Evolutionary conservation across 345 rosid genomes (phyloP).

Genomic region (Eucalyptus rudis): DNA sequence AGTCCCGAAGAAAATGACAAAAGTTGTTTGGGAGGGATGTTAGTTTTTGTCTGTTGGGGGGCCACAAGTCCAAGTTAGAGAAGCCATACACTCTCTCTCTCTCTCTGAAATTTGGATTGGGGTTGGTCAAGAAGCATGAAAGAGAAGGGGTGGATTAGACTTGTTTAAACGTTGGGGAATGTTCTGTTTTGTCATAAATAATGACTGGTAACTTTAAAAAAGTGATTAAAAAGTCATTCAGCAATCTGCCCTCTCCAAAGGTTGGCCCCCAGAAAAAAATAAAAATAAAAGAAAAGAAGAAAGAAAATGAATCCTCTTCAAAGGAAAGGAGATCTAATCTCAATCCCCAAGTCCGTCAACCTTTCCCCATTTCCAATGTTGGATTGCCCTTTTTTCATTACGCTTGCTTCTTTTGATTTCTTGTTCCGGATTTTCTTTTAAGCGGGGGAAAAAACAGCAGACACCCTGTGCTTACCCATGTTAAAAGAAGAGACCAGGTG

Average conservation of each 20-base stretch:
- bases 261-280: neutral
- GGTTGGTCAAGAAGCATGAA: neutral
- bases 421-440: neutral
- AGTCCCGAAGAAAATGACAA: neutral
- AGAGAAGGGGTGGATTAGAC: neutral
- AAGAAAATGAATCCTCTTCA: neutral
- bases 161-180: neutral
- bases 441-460: constrained; percentile 2
- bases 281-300: neutral
- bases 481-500: neutral
- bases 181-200: neutral
- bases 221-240: neutral
- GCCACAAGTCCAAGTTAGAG: neutral
- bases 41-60: neutral
- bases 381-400: constrained; percentile 3
- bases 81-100: neutral
- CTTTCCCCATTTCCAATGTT: constrained; percentile 52
- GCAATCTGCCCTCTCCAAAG: neutral
- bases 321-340: neutral
- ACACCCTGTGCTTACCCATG: neutral
- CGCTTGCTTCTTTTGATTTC: constrained; percentile 14
- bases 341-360: constrained; percentile 17
- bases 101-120: neutral
- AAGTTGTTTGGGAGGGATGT: neutral
- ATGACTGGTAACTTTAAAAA: neutral